Conservation (phyloP, 257 asterid species). For the Jacaranda copaia region DNA sequence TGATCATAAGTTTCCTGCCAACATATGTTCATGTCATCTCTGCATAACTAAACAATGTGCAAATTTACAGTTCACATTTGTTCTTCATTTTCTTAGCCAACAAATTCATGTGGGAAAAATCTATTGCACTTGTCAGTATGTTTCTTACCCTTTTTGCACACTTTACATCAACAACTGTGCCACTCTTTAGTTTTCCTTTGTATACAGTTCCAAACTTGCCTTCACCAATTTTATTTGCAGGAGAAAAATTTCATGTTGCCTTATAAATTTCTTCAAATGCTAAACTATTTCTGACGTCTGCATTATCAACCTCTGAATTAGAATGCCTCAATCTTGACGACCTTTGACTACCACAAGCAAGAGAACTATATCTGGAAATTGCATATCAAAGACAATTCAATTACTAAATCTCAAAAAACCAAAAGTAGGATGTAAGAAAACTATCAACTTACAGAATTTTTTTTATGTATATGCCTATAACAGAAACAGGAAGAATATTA, state of each 20-base stretch:
- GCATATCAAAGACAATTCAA: conserved; percentile 25
- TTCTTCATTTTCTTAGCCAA: background rate
- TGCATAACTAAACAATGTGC: background rate
- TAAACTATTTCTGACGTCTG: conserved; percentile 32
- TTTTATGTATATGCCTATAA: conserved; percentile 88
- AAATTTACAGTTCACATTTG: background rate
- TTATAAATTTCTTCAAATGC: conserved; percentile 54
- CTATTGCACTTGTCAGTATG: background rate
- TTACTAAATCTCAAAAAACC: background rate
- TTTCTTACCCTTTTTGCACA: conserved; percentile 60
- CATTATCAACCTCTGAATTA: conserved; percentile 35
- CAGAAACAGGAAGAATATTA: conserved; percentile 30
- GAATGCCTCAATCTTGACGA: conserved; percentile 35
- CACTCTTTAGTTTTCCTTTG: conserved; percentile 56
- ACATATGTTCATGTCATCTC: background rate
- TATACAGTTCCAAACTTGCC: conserved; percentile 72
- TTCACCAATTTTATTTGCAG: conserved; percentile 60
- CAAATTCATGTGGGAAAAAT: conserved; percentile 12
- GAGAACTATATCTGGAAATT: conserved; percentile 45
- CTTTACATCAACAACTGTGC: conserved; percentile 60
- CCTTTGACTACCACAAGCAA: background rate
- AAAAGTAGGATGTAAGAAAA: too few species aligned
- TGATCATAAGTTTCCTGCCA: conserved; percentile 54
- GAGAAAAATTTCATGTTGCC: conserved; percentile 63
- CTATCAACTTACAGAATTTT: conserved; percentile 54